Evolutionary conservation across 768 basidiomycete species (phyloP), one percentile per base, ranked within the genome.

Genomic region (Lactifluus rugatus): DNA sequence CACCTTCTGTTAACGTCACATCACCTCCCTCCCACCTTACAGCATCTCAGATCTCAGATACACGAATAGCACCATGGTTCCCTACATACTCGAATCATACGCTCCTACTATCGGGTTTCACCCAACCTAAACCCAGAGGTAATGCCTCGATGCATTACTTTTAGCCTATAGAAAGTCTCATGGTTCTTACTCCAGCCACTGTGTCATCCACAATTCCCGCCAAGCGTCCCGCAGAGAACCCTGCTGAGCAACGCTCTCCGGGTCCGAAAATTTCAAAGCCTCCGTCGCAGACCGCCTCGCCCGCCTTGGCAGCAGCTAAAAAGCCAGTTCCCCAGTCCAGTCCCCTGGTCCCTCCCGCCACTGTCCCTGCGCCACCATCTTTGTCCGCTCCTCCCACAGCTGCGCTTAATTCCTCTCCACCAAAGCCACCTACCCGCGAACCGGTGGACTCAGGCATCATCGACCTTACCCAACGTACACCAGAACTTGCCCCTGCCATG

Each of bases 81-180:
- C 45, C 48, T 45, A 59, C 46, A 16, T 54, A 44, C 41, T 25
- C 26, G 5, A 19, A 34, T 45, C 63, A 64, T 51, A 52, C 61
- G 2, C 23, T 64, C 16, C 42, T 62, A 44, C 48, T 64, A 34
- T 59, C 61, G 9, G 63, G 61, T 23, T 56, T 62, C 44, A 34
- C 57, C 14, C 52, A 49, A 57, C 60, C 56, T 52, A 61, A 57
- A 37, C 62, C 56, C 14, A 63, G 37, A 61, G 62, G 62, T 63
- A 57, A 31, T 19, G n/a, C 58, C 21, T 48, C 13, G 11, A 44
- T 21, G 3, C 39, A 16, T 54, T 14, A n/a, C 14, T 32, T 41
- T 32, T 25, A 11, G 44, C 46, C 7, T 50, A 60, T 56, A 56
- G 47, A 39, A 21, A 7, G 10, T 26, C 49, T 60, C 14, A 60